Evolutionary conservation across 1,284 basidiomycete genomes (phyloP), one percentile per base, ranked within the genome.

Genomic region (Xanthoconium separans): DNA sequence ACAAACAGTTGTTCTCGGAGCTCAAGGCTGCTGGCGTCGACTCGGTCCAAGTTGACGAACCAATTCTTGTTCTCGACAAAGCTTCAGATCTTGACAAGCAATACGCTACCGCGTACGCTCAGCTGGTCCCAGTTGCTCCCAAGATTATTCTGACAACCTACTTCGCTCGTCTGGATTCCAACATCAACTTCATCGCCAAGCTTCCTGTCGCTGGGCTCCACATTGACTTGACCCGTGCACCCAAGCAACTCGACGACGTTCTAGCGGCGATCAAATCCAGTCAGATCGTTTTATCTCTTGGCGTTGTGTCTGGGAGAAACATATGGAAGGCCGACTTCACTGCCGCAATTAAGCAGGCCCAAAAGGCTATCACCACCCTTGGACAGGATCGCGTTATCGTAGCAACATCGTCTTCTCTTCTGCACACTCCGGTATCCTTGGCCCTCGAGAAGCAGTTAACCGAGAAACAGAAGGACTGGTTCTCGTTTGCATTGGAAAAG

Each of bases 301-400:
- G 97, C 78, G 75, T 99, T 60, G 92, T 99, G 61, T 99, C 97
- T 42, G 97, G 97, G 59, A 94, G 97, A 72, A 99, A 99, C 83
- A 94, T 99, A 79, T 99, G 97, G 97, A 99, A 99, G 87, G 92
- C 88, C 60, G 96, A 99, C 78, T 88, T 99, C 68, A 78, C 81
- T 64, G 87, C 85, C 50, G 89, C 93, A 56, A 82, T 96, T 77
- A 86, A 89, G 70, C 77, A 85, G 50, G 93, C 85, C 57, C 86
- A 96, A 79, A 92, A 90, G 75, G 95, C 94, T 51, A 77, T 95
- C 65, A 83, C 85, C 51, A 80, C 77, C 45, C 87, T 98, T 65
- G 93, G 93, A 58, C 75, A 79, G 61, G 90, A 93, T 63, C 93
- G 95, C 61, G 92, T 99, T 69, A 84, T 97, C 70, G 80, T 98